Evolutionary conservation across 2,329 filamentous ascomycete genomes (phyloP), one percentile per base, ranked within the genome.

Genomic region (Talaromyces piceae): DNA sequence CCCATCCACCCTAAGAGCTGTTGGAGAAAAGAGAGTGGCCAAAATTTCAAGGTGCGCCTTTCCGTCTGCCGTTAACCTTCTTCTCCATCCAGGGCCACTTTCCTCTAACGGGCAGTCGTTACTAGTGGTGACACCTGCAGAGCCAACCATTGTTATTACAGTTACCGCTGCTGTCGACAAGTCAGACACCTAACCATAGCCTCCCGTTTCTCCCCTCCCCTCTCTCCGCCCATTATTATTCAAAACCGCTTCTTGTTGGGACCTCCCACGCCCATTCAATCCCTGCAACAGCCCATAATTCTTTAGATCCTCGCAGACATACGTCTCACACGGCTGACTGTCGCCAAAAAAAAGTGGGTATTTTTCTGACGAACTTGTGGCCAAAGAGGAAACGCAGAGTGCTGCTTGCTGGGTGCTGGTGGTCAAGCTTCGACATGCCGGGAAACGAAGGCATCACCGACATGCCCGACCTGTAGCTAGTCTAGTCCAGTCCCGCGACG

Each of bases 391-490:
- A n/a, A n/a, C n/a, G n/a, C n/a, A n/a, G 16, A 43, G 6, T 43
- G 18, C 16, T 37, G 26, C 5, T 22, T 47, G 7, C n/a, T 2
- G 3, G 20, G 25, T n/a, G 30, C 22, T 30, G 12, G 30, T 25
- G 41, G 39, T 27, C 25, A 45, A 55, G 53, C 49, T 54, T 54
- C 53, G 53, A 66, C 61, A 69, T 70, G 67, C 64, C 65, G 60
- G 56, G 62, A 59, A 59, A 63, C 61, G 58, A 57, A 62, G 64
- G 61, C 56, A 55, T 64, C 63, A 66, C 62, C 63, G 63, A 61
- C 58, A 64, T 59, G 61, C 64, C 61, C 65, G 59, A 61, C 64
- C 64, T 63, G 63, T 68, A 67, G 67, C 64, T 63, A 63, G 61
- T 64, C 59, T 58, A 60, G 60, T 57, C 56, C 58, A 58, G 62